Conservation (phyloP, 345 rosid species). For the Arabidopsis arenosa region DNA sequence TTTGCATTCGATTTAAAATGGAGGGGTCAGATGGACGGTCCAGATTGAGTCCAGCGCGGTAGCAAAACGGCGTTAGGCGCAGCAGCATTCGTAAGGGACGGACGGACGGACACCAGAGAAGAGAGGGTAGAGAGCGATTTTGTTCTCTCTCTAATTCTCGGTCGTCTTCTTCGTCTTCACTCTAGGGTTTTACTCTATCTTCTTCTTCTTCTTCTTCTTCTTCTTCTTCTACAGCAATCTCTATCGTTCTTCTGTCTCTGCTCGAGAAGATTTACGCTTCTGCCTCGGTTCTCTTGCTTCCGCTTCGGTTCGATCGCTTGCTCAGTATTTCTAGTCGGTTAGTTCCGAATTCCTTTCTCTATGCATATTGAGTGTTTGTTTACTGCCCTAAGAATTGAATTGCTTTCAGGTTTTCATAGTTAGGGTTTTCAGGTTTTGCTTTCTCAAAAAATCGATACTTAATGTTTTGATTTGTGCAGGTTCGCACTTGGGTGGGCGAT, state of each 20-base stretch:
- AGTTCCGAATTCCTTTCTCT: background rate
- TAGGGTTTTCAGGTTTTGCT: background rate
- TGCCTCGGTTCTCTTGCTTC: background rate
- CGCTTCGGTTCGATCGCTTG: background rate
- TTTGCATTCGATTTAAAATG: background rate
- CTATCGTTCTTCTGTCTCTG: background rate
- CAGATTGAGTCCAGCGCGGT: background rate
- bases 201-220: background rate
- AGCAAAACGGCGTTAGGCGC: background rate
- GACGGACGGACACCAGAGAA: background rate
- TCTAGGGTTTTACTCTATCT: conserved; percentile 22
- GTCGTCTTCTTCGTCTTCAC: conserved; percentile 1
- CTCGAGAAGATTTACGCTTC: conserved; percentile 9
- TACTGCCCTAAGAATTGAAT: background rate
- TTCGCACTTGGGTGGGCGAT: background rate
- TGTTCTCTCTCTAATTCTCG: conserved; percentile 12
- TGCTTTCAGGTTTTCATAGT: background rate
- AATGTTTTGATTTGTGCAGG: conserved; percentile 13
- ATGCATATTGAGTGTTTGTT: background rate
- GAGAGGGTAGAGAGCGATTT: conserved; percentile 12
- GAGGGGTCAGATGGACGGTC: background rate
- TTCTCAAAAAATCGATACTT: background rate
- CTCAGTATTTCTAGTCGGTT: conserved; percentile 17
- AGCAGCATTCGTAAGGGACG: too few relatives aligned
- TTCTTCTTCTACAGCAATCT: background rate